Evolutionary conservation across 1,139 yeast species (phyloP).

Genomic region (Yamadazyma trypodendri): DNA sequence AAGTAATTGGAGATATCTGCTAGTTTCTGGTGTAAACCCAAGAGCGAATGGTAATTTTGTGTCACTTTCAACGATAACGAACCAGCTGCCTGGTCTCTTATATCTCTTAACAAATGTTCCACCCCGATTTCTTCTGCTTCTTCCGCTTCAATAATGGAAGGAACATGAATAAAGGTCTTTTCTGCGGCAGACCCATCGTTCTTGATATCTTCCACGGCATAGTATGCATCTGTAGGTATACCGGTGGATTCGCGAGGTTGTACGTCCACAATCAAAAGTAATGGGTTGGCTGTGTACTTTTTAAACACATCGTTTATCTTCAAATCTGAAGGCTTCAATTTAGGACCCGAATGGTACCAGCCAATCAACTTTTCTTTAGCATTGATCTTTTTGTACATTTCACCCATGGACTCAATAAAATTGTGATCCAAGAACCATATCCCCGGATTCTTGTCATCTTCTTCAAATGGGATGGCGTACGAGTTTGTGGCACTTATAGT

Average conservation of each 20-base stretch:
- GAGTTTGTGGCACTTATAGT: conserved; percentile 69
- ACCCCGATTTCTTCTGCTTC: conserved; percentile 99
- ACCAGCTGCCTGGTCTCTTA: conserved; percentile 96
- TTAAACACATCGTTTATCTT: conserved; percentile 88
- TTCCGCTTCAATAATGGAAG: conserved; percentile 92
- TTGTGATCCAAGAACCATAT: conserved; percentile 98
- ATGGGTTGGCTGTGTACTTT: conserved; percentile 78
- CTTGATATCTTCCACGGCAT: conserved; percentile 91
- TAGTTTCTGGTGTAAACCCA: conserved; percentile 81
- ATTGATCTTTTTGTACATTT: conserved; percentile 95
- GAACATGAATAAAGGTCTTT: conserved; percentile 89
- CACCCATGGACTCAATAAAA: conserved; percentile 94
- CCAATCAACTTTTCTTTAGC: conserved; percentile 96
- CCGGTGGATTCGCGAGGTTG: conserved; percentile 72
- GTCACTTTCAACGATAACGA: conserved; percentile 83
- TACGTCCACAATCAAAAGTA: conserved; percentile 88
- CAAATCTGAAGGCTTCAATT: conserved; percentile 81
- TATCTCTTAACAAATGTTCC: conserved; percentile 90
- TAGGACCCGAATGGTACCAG: conserved; percentile 99
- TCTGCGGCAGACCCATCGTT: conserved; percentile 96
- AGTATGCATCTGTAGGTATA: conserved; percentile 93
- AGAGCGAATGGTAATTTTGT: conserved; percentile 82
- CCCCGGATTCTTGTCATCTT: conserved; percentile 87
- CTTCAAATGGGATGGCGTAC: conserved; percentile 93
- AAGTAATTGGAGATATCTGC: conserved; percentile 78